Percentiles rank a stretch among this genome's conserved stretches.
These are phyloP conservation scores for Emergomyces orientalis DNA, from an alignment of 2,329 filamentous ascomycete genomes.

Conservation along the genomic window DNA sequence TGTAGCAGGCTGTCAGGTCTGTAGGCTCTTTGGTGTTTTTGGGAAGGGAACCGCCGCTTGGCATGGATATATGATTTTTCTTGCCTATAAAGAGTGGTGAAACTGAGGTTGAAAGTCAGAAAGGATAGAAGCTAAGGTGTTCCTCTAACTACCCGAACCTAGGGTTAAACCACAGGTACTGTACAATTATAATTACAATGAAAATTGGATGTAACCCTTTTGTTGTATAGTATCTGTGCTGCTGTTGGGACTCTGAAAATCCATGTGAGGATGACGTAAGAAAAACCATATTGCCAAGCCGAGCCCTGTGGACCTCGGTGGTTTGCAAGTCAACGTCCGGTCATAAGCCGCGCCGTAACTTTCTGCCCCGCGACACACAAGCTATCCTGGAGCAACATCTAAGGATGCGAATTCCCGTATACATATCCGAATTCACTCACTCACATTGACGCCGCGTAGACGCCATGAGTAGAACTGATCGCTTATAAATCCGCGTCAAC, in stretches of 20 bases:
- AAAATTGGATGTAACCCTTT: too few species aligned
- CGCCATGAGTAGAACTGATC: background rate
- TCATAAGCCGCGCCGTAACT: background rate
- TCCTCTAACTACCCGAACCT: too few species aligned
- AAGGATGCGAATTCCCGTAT: background rate
- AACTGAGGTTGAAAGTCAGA: too few species aligned
- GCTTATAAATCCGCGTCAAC: background rate
- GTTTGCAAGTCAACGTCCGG: background rate
- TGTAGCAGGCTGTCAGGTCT: too few species aligned
- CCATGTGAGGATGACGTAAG: constrained; percentile 1
- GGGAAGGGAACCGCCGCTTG: too few species aligned
- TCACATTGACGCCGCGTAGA: background rate
- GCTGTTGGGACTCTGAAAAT: background rate
- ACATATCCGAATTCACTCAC: background rate
- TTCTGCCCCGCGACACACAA: background rate
- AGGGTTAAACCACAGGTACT: too few species aligned
- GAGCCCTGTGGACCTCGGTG: too few species aligned
- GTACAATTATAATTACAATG: too few species aligned
- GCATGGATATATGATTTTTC: background rate
- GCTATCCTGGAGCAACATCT: background rate
- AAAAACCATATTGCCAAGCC: too few species aligned
- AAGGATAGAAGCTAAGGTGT: too few species aligned
- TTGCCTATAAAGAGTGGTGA: too few species aligned
- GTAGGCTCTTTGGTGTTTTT: too few species aligned
- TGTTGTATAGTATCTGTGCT: background rate